A percentile compares a stretch with the other conserved stretches of the same genome.
These are phyloP conservation scores for Amylocystis lapponica DNA, from an alignment of 768 basidiomycete genomes.

Conservation along the genomic window DNA sequence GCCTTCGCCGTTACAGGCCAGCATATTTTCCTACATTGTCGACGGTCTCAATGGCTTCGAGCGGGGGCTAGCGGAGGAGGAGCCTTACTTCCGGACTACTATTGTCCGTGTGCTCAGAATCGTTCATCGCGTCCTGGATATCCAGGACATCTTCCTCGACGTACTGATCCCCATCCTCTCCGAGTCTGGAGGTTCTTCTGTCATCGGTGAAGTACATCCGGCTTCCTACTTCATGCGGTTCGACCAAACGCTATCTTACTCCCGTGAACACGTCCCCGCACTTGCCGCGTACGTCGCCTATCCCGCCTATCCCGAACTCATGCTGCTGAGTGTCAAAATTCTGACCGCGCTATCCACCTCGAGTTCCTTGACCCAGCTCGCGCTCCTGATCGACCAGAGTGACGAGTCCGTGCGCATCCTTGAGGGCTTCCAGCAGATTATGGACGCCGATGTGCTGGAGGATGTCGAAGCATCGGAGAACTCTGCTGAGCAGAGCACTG, in stretches of 20 bases:
- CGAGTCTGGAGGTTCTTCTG: conserved; percentile 51
- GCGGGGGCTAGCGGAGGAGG: conserved; percentile 59
- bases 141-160: conserved; percentile 87
- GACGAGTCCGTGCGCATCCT: conserved; percentile 82
- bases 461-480: conserved; percentile 58
- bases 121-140: conserved; percentile 71
- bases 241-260: conserved; percentile 70
- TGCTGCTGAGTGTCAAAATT: conserved; percentile 74
- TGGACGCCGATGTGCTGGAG: conserved; percentile 56
- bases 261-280: conserved; percentile 67
- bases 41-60: conserved; percentile 78
- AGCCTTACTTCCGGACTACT: conserved; percentile 66
- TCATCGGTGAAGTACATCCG: conserved; percentile 51
- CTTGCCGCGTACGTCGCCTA: conserved; percentile 77
- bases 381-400: conserved; percentile 74
- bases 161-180: conserved; percentile 74
- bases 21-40: conserved; percentile 72
- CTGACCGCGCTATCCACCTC: conserved; percentile 62
- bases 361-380: conserved; percentile 62
- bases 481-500: conserved; percentile 55
- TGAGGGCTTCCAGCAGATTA: conserved; percentile 64
- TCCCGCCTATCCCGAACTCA: conserved; percentile 66
- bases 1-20: conserved; percentile 63
- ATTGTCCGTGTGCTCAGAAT: conserved; percentile 81
- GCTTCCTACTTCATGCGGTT: conserved; percentile 68